Evolutionary conservation across 2,329 filamentous ascomycete species (phyloP).

Genomic region (Pestalotiopsis sp.): DNA sequence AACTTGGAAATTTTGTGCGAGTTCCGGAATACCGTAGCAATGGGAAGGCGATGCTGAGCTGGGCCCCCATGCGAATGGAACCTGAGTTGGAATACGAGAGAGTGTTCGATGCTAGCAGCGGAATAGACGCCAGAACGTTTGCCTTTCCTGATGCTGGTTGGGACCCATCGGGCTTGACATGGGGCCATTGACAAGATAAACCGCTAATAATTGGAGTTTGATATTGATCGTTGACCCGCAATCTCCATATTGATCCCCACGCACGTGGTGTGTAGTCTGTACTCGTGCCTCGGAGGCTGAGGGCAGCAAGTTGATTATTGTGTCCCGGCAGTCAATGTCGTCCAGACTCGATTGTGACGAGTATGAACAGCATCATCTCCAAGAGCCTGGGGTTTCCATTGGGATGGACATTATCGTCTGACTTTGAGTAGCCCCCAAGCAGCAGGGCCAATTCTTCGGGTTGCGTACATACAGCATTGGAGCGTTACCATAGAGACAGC

Average conservation of each 20-base stretch:
- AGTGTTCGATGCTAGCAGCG: background rate
- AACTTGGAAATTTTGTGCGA: background rate
- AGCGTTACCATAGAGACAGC: background rate
- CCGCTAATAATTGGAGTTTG: constrained; percentile 13
- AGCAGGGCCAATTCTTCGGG: background rate
- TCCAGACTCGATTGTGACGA: background rate
- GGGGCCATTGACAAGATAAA: constrained; percentile 5
- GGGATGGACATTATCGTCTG: background rate
- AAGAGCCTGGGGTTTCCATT: background rate
- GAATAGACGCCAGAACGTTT: background rate
- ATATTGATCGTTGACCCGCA: constrained; percentile 13
- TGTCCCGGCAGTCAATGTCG: background rate
- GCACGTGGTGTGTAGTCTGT: background rate
- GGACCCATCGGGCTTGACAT: background rate
- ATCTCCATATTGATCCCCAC: constrained; percentile 9
- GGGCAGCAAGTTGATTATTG: background rate
- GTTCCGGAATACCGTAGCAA: background rate
- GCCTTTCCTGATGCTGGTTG: background rate
- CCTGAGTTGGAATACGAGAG: constrained; percentile 4
- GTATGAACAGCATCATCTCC: background rate
- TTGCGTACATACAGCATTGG: background rate
- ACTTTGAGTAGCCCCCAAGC: background rate
- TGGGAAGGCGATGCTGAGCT: background rate
- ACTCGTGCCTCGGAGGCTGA: background rate
- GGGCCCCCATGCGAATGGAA: constrained; percentile 5